phyloP scores from a whole-genome alignment of 345 rosid species.

The Linum lewisii region DNA sequence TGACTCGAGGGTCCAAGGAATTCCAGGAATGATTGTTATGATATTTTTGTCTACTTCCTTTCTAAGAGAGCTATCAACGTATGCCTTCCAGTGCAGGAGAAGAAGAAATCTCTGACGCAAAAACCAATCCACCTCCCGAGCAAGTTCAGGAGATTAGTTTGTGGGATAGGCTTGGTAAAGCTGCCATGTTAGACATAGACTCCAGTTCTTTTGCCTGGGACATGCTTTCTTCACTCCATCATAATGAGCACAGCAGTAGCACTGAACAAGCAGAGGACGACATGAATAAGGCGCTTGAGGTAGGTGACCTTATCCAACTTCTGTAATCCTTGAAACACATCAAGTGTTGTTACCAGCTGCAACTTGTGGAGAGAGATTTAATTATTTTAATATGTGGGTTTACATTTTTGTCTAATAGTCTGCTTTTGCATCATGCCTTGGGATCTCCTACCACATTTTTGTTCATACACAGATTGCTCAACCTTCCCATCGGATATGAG shows the following conservation, averaged over 20 bases:
- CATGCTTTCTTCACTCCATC: conserved; percentile 91
- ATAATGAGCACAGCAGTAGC: conserved; percentile 84
- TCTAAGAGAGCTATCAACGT: not conserved
- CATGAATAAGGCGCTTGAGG: conserved; percentile 83
- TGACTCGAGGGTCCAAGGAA: not conserved
- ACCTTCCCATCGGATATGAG: too few relatives aligned
- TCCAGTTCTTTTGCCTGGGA: conserved; percentile 71
- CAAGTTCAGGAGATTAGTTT: conserved; percentile 51
- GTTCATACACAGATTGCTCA: too few relatives aligned
- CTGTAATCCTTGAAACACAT: not conserved
- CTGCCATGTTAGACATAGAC: conserved; percentile 57
- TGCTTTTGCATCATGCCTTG: too few relatives aligned
- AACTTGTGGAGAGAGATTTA: not conserved
- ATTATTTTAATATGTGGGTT: too few relatives aligned
- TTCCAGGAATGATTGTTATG: not conserved
- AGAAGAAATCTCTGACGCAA: conserved; percentile 41
- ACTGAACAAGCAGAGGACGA: conserved; percentile 85
- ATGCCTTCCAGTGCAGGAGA: conserved; percentile 50
- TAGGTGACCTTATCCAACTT: conserved; percentile 17
- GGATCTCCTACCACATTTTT: too few relatives aligned
- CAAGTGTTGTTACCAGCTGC: not conserved
- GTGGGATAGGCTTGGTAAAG: conserved; percentile 94
- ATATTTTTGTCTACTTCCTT: not conserved
- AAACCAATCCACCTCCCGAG: conserved; percentile 32
- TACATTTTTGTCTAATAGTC: too few relatives aligned